Evolutionary conservation across 2,329 filamentous ascomycete species (phyloP), one percentile per base, ranked within the genome.

Genomic region (Bipolaris bicolor): DNA sequence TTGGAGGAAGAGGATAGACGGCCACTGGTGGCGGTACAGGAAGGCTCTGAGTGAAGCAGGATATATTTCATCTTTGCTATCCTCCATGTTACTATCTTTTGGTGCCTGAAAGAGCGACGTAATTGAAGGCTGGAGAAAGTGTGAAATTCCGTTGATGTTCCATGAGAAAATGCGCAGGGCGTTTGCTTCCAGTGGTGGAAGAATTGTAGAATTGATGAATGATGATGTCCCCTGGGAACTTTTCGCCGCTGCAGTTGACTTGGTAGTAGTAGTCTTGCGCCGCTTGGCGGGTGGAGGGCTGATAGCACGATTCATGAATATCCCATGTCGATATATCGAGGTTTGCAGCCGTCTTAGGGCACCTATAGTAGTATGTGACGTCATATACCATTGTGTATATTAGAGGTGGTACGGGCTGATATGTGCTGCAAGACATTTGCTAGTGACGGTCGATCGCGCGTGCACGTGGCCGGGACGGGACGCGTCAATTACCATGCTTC

Each of bases 141-240:
- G 78, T 4, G 64, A 61, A 37, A 82, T 79, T 50, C 80, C 79
- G 60, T 82, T 81, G 62, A 82, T 69, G 62, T 82, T 82, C 81
- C 80, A 82, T 9, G 78, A 78, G 65, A 78, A 80, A 26, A 82
- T 73, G 5, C 68, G 67, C 10, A 81, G 62, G 7, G 52, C 48
- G 34, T 65, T 41, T n/a, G 46, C 11, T 11, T 55, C 26, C 16
- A 57, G 36, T 29, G 40, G 29, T 24, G 61, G 55, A 9, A 58
- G 46, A 18, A 24, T 24, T 45, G 48, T 29, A 47, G 54, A 49
- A 20, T 52, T 24, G n/a, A 13, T 20, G 16, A 11, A 20, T 24
- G 51, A 11, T 9, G 22, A 31, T 15, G 45, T 9, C 15, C 29
- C 16, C 39, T 29, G 11, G 13, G 20, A 10, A 13, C 52, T 40